Conservation (phyloP, 371 early-diverging fungal species). For the Mortierella sp. region DNA sequence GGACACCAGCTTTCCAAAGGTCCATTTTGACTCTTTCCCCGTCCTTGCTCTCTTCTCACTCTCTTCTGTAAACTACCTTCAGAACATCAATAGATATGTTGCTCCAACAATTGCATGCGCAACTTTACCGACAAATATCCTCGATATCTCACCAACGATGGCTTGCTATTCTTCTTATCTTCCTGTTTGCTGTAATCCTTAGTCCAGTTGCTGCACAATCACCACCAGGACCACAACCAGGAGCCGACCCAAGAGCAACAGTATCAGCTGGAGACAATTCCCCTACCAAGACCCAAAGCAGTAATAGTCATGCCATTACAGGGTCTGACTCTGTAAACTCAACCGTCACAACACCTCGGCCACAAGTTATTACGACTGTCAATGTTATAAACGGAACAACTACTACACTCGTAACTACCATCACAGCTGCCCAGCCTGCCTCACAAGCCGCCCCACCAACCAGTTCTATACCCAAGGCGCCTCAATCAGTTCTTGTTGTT, state of each 20-base stretch:
- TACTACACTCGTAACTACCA: conserved; percentile 16
- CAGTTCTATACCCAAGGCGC: conserved; percentile 25
- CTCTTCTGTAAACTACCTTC: background rate
- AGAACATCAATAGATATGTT: background rate
- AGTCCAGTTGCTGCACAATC: conserved; percentile 5
- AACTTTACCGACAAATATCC: background rate
- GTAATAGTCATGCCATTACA: background rate
- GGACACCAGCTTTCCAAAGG: background rate
- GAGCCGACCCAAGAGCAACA: background rate
- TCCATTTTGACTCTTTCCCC: background rate
- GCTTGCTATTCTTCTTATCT: background rate
- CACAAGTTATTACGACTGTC: conserved; percentile 29
- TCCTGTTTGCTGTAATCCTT: background rate
- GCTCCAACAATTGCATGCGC: background rate
- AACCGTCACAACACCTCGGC: background rate
- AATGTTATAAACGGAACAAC: conserved; percentile 30
- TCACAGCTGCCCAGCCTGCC: conserved; percentile 3
- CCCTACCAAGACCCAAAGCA: conserved; percentile 17
- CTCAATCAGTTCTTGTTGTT: conserved; percentile 38
- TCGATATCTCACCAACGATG: background rate
- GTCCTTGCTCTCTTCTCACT: background rate
- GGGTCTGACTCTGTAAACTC: background rate
- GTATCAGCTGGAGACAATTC: background rate
- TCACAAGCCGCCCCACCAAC: conserved; percentile 1
- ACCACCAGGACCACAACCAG: conserved; percentile 26